These are phyloP conservation scores for Linum trigynum DNA, from an alignment of 345 rosid species.

Conservation along the genomic window DNA sequence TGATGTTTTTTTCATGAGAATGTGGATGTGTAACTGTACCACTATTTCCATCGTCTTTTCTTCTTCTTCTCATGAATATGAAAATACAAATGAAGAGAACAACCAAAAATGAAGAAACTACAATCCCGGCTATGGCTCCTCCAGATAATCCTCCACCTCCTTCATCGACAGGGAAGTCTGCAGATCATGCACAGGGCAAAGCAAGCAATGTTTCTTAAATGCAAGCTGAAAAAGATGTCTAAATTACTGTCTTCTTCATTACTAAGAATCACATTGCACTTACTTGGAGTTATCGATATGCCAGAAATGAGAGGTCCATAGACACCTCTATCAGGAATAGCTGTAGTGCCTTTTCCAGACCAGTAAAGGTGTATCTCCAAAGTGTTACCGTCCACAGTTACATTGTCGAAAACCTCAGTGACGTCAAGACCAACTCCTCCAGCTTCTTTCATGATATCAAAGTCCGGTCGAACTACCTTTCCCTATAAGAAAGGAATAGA, in stretches of 20 bases:
- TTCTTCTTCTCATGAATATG: slow-evolving; percentile 34
- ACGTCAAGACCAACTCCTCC: slow-evolving; percentile 54
- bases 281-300: slow-evolving; percentile 64
- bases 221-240: background rate
- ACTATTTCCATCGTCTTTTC: slow-evolving; percentile 40
- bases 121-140: slow-evolving; percentile 63
- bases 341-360: slow-evolving; percentile 72
- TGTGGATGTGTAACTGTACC: slow-evolving; percentile 25
- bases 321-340: slow-evolving; percentile 53
- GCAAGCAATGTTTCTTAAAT: background rate
- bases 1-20: too few species aligned
- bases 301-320: slow-evolving; percentile 92
- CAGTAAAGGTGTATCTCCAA: slow-evolving; percentile 68
- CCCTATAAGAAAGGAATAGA: slow-evolving; percentile 35
- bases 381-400: slow-evolving; percentile 49
- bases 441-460: slow-evolving; percentile 61
- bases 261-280: slow-evolving; percentile 14
- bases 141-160: slow-evolving; percentile 40
- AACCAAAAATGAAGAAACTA: slow-evolving; percentile 36
- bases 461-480: slow-evolving; percentile 34
- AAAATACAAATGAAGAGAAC: slow-evolving; percentile 30
- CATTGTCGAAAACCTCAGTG: slow-evolving; percentile 18
- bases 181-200: slow-evolving; percentile 4
- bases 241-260: background rate
- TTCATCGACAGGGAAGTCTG: slow-evolving; percentile 57